These are phyloP conservation scores for Geranium rotundifolium DNA, from an alignment of 345 rosid genomes.

Conservation along the genomic window DNA sequence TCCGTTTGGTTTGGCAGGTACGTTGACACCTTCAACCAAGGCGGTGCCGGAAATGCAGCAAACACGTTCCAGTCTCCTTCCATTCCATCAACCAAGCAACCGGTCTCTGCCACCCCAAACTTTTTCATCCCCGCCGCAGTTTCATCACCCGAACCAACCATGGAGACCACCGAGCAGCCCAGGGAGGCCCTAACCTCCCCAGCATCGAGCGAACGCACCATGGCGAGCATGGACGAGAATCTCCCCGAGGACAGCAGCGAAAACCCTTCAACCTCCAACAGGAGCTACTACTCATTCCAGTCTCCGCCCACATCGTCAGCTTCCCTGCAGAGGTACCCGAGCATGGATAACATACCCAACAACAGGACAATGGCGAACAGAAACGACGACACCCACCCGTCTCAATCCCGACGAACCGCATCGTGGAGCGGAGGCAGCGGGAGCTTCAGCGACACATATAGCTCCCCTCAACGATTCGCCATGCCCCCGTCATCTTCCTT, in stretches of 20 bases:
- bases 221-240: constrained; percentile 42
- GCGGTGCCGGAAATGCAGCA: constrained; percentile 33
- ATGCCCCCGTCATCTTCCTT: constrained; percentile 6
- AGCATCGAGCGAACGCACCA: constrained; percentile 30
- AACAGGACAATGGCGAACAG: constrained; percentile 17
- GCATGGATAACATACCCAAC: constrained; percentile 42
- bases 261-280: constrained; percentile 26
- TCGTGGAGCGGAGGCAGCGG: constrained; percentile 62
- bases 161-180: no score
- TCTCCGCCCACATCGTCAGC: constrained; percentile 22
- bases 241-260: constrained; percentile 29
- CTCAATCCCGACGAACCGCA: constrained; percentile 54
- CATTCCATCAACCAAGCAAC: constrained; percentile 54
- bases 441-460: constrained; percentile 29
- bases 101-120: constrained; percentile 43
- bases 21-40: constrained; percentile 72
- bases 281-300: constrained; percentile 21
- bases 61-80: constrained; percentile 60
- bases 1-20: constrained; percentile 32
- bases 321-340: not conserved
- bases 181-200: no score
- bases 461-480: constrained; percentile 14
- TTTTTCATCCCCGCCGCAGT: constrained; percentile 65
- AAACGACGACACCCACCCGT: constrained; percentile 9
- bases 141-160: constrained; percentile 1